Base-by-base conservation (phyloP, 495 filamentous ascomycete genomes). In the Letharia lupina region DNA sequence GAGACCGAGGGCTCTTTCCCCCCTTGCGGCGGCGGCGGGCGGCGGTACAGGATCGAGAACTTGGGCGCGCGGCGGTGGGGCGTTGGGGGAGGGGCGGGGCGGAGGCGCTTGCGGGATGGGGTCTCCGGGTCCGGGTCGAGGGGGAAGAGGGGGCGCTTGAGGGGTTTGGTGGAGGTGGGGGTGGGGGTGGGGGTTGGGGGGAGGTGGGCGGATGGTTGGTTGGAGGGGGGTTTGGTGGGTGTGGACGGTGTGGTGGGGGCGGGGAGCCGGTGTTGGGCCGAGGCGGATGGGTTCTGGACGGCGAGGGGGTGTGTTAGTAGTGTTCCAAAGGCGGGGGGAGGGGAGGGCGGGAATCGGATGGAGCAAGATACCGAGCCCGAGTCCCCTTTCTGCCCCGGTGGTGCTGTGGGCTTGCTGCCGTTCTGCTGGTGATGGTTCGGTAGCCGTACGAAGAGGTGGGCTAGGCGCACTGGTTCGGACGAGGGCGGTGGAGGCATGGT, bases 171-270 rank as follows among this genome's bases (percentile, higher is more conserved):
- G 28, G 23, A 28, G 23, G 18, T 42, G 4, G 62, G 61, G 18
- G 61, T 63, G 1, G 33, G 28, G 44, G 37, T 33, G 3, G 61
- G 61, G 2, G 61, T 63, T 64, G 48, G 62, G 3, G 62, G 62
- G 3, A 45, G 62, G 39, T 44, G 13, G 44, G 23, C 1, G 44
- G 50, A 1, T 28, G 50, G 50, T 23, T 33, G 31, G 13, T 10
- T n/a, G 50, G 37, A 15, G 3, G 23, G 2, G 11, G 39, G 33
- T 18, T 56, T 13, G n/a, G 20, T 18, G 62, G 23, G 23, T 28
- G 23, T 28, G 23, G 23, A 28, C 39, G 37, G 62, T 9, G 48
- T 42, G 50, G 13, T 11, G 62, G 45, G 62, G 13, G 52, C 16
- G 23, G 45, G 12, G 23, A 4, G 62, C 4, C 7, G 18, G 35